Evolutionary conservation across 352 stramenopile species (phyloP).

Genomic region (Phytophthora rubi): DNA sequence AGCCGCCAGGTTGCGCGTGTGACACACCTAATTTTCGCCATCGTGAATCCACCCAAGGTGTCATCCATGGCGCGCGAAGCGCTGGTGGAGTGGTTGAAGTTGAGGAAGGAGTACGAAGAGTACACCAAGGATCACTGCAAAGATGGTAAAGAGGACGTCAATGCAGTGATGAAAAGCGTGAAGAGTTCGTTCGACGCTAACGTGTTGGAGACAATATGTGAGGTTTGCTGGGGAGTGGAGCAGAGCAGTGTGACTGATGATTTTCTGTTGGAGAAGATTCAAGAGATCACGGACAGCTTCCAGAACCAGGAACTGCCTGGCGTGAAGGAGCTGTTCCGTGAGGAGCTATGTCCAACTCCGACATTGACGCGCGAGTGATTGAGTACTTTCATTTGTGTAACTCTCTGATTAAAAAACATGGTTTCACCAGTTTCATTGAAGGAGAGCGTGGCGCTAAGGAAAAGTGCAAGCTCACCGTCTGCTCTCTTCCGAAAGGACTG

Average conservation of each 20-base stretch:
- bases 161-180: constrained; percentile 13
- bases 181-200: constrained; percentile 23
- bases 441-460: too few species aligned
- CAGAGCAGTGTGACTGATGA: constrained; percentile 14
- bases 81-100: constrained; percentile 3
- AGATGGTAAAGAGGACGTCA: constrained; percentile 20
- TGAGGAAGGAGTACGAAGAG: constrained; percentile 21
- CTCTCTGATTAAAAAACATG: too few species aligned
- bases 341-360: too few species aligned
- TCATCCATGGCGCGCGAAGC: constrained; percentile 12
- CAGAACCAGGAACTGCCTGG: constrained; percentile 17
- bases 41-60: constrained; percentile 11
- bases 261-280: constrained; percentile 5
- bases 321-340: too few species aligned
- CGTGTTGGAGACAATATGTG: constrained; percentile 19
- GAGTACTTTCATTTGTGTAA: too few species aligned
- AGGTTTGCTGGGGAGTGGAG: constrained; percentile 16
- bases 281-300: constrained; percentile 15
- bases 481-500: too few species aligned
- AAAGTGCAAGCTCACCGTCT: too few species aligned
- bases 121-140: constrained; percentile 16
- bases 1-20: too few species aligned
- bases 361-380: too few species aligned
- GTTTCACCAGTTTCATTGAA: too few species aligned
- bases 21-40: constrained; percentile 16